Evolutionary conservation across 1,284 basidiomycete species (phyloP).

Genomic region (Apiotrichum mycotoxinovorans): DNA sequence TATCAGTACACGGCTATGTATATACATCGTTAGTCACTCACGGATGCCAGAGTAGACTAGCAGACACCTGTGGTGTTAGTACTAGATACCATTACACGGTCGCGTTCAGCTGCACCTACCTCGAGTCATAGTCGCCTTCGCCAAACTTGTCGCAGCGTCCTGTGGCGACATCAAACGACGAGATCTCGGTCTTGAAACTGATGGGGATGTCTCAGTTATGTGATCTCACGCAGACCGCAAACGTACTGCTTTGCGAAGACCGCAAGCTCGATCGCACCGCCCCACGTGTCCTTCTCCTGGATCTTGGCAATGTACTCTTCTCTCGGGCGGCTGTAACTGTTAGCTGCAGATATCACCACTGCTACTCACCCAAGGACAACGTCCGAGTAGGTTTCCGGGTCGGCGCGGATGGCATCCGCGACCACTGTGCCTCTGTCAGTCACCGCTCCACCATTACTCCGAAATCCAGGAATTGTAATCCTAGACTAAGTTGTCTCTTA

Average conservation of each 20-base stretch:
- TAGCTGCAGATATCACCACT: neutral
- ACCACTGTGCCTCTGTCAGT: constrained; percentile 61
- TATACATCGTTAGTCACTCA: constrained; percentile 23
- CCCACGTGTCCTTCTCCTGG: constrained; percentile 75
- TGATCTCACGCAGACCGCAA: neutral
- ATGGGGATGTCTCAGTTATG: neutral
- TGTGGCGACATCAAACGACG: constrained; percentile 84
- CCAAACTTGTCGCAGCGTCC: constrained; percentile 82
- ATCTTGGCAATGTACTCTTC: constrained; percentile 77
- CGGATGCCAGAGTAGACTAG: constrained; percentile 87
- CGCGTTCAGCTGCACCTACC: constrained; percentile 29
- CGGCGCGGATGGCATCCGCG: constrained; percentile 68
- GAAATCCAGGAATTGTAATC: too few relatives aligned
- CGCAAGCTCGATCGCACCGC: constrained; percentile 84
- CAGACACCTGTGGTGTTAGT: constrained; percentile 49
- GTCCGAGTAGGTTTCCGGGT: constrained; percentile 71
- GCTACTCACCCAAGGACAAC: constrained; percentile 71
- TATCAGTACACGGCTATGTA: neutral
- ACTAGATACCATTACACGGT: neutral
- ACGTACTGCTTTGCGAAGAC: constrained; percentile 67
- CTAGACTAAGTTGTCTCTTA: constrained; percentile 10
- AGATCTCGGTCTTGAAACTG: constrained; percentile 73
- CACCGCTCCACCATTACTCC: neutral
- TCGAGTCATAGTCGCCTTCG: constrained; percentile 54
- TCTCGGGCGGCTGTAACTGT: constrained; percentile 60